Evolutionary conservation across 345 rosid genomes (phyloP).

Genomic region (Brassica rapa): DNA sequence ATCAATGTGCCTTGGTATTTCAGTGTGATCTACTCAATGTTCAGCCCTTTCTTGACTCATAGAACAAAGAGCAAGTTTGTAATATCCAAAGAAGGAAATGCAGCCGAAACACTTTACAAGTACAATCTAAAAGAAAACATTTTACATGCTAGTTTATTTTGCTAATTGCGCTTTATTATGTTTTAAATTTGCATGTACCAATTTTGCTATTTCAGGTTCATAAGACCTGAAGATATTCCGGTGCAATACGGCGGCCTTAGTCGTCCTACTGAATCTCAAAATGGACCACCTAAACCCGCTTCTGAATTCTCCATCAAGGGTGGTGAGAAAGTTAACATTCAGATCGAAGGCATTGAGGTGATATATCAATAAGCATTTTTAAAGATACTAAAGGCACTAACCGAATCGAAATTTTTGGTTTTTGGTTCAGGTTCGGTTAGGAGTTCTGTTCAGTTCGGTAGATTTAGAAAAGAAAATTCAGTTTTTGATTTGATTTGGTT

Average conservation of each 20-base stretch:
- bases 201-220: conserved; percentile 50
- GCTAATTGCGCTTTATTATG: background rate
- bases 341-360: conserved; percentile 98
- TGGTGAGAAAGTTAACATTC: conserved; percentile 94
- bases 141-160: background rate
- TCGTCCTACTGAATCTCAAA: conserved; percentile 62
- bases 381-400: background rate
- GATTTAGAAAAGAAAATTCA: too few relatives aligned
- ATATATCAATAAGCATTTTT: conserved; percentile 8
- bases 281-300: conserved; percentile 74
- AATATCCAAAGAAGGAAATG: conserved; percentile 83
- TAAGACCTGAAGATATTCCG: conserved; percentile 89
- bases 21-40: conserved; percentile 76
- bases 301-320: conserved; percentile 93
- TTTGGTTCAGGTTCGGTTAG: background rate
- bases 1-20: conserved; percentile 99
- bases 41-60: conserved; percentile 91
- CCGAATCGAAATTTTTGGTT: background rate
- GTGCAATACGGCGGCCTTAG: conserved; percentile 90
- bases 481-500: background rate
- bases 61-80: conserved; percentile 97
- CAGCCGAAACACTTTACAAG: conserved; percentile 97
- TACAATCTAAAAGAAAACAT: conserved; percentile 15
- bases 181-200: background rate
- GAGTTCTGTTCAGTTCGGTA: background rate